phyloP scores from a whole-genome alignment of 495 filamentous ascomycete genomes.

The Tuber borchii region DNA sequence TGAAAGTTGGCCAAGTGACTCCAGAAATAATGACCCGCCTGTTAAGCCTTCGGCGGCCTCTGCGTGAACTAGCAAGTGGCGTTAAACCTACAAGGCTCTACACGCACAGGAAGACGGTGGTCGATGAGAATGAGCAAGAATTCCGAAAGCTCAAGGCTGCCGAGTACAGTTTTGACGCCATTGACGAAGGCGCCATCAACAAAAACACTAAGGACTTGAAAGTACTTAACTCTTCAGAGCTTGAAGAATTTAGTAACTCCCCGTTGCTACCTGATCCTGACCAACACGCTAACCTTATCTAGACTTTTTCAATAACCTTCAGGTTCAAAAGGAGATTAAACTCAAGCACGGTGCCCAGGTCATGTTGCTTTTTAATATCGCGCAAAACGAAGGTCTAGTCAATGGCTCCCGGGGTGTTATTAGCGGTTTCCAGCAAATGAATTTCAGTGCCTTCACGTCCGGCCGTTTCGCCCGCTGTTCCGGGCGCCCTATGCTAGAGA shows the following conservation, averaged over 20 bases:
- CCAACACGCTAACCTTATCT: background rate
- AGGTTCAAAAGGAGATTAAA: conserved; percentile 34
- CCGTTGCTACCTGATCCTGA: conserved; percentile 1
- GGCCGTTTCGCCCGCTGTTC: conserved; percentile 3
- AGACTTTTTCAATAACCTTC: conserved; percentile 32
- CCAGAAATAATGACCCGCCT: conserved; percentile 18
- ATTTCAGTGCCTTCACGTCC: conserved; percentile 9
- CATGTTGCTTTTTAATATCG: conserved; percentile 48
- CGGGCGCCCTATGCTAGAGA: background rate
- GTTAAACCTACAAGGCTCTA: conserved; percentile 37
- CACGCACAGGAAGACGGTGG: conserved; percentile 20
- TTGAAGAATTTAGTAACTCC: conserved; percentile 16
- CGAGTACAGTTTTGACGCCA: conserved; percentile 16
- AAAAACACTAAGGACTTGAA: background rate
- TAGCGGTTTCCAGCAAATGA: conserved; percentile 43
- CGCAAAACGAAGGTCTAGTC: conserved; percentile 43
- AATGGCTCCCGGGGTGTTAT: conserved; percentile 52
- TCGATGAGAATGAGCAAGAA: conserved; percentile 29
- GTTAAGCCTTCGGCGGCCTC: conserved; percentile 15
- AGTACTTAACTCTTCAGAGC: background rate
- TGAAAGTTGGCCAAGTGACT: conserved; percentile 25
- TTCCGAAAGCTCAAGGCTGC: conserved; percentile 17
- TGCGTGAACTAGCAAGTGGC: conserved; percentile 12
- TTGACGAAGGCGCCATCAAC: conserved; percentile 16
- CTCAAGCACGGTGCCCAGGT: conserved; percentile 48